Conservation (phyloP, 164 flowering plant genomes). For the Liriodendron chinense region DNA sequence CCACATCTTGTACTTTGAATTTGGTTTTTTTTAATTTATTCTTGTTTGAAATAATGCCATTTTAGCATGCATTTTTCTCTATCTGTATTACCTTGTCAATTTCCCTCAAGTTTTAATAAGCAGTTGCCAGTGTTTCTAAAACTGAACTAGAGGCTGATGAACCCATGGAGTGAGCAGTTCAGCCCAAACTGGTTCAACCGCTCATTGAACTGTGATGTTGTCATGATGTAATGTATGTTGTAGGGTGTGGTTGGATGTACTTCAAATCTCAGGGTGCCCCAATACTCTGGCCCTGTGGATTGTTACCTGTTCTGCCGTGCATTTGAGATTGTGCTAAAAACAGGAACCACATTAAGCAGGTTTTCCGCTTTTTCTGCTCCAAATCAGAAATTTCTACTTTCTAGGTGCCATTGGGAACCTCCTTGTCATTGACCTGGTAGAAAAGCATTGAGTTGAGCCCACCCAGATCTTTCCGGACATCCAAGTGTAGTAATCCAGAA, state of each 20-base stretch:
- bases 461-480: too few species aligned
- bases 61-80: background rate
- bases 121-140: too few species aligned
- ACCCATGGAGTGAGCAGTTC: background rate
- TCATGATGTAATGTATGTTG: background rate
- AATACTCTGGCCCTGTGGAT: background rate
- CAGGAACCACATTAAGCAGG: too few species aligned
- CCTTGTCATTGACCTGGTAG: too few species aligned
- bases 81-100: background rate
- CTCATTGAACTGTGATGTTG: background rate
- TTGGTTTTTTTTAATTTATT: slow-evolving; percentile 9
- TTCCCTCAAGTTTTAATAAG: background rate
- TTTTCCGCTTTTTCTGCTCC: too few species aligned
- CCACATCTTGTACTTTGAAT: background rate
- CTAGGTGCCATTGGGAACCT: too few species aligned
- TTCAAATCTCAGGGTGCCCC: background rate
- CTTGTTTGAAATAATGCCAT: background rate
- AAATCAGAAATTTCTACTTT: too few species aligned
- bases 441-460: too few species aligned
- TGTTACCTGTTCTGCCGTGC: too few species aligned
- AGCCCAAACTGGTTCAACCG: background rate
- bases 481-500: too few species aligned
- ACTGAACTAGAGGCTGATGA: background rate
- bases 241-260: background rate
- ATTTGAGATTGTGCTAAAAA: too few species aligned